These are phyloP conservation scores for Malania oleifera DNA, from an alignment of 164 flowering plant genomes.

Conservation along the genomic window DNA sequence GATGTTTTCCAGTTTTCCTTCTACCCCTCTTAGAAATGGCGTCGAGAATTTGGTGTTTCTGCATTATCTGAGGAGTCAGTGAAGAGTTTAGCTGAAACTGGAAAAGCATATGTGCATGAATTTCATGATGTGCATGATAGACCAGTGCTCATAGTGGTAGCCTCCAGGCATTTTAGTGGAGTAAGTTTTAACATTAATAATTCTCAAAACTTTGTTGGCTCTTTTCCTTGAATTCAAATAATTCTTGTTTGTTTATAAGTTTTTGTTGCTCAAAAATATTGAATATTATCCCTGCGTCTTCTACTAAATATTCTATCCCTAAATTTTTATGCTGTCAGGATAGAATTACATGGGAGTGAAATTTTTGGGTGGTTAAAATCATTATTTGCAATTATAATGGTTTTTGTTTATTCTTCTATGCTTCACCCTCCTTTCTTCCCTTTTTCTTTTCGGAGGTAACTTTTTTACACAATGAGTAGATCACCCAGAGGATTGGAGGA, in stretches of 20 bases:
- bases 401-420: too few relatives aligned
- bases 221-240: neutral
- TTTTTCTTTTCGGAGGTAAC: too few relatives aligned
- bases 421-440: too few relatives aligned
- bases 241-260: too few relatives aligned
- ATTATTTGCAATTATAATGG: too few relatives aligned
- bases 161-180: slow-evolving; percentile 70
- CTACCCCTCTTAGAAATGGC: slow-evolving; percentile 65
- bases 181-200: slow-evolving; percentile 37
- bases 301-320: neutral
- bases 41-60: slow-evolving; percentile 72
- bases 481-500: too few relatives aligned
- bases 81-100: slow-evolving; percentile 45
- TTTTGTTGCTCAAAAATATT: too few relatives aligned
- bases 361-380: too few relatives aligned
- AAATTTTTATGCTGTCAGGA: too few relatives aligned
- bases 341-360: too few relatives aligned
- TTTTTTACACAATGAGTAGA: too few relatives aligned
- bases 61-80: slow-evolving; percentile 63
- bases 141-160: slow-evolving; percentile 80
- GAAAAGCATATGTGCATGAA: slow-evolving; percentile 80
- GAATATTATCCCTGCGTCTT: too few relatives aligned
- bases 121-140: slow-evolving; percentile 69
- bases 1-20: slow-evolving; percentile 6
- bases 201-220: neutral